These are phyloP conservation scores for Pichia sp. DNA, from an alignment of 1,139 yeast species.

Conservation along the genomic window DNA sequence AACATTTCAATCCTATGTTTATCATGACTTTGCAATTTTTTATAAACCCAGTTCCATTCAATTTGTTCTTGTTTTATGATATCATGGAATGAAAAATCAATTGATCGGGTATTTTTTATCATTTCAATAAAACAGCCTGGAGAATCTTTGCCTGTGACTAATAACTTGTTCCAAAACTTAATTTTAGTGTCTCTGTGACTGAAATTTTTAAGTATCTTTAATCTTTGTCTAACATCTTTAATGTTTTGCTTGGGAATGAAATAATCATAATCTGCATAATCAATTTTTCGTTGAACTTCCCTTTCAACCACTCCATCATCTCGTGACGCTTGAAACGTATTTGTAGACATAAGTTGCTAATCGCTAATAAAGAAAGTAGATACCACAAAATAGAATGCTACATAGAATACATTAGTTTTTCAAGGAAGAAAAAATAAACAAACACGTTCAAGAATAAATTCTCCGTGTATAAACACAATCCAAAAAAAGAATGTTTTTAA, in stretches of 20 bases:
- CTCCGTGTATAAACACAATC: no score
- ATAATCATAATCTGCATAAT: conserved; percentile 9
- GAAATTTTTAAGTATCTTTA: conserved; percentile 4
- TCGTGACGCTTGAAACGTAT: no score
- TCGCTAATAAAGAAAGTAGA: not conserved
- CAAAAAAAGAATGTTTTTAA: no score
- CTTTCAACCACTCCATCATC: not conserved
- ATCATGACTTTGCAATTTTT: conserved; percentile 5
- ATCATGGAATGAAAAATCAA: conserved; percentile 8
- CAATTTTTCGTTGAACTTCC: conserved; percentile 1
- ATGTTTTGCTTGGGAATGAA: not conserved
- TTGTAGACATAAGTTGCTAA: no score
- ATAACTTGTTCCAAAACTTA: conserved; percentile 10
- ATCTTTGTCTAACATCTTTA: conserved; percentile 4
- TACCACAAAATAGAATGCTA: not conserved
- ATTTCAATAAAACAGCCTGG: conserved; percentile 11
- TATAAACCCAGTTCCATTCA: conserved; percentile 14
- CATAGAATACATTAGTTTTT: not conserved
- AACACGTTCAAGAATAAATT: no score
- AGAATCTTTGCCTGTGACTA: conserved; percentile 8
- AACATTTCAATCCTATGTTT: conserved; percentile 15
- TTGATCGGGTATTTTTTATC: not conserved
- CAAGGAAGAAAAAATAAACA: no score
- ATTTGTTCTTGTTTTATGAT: not conserved
- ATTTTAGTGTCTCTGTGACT: not conserved